Base-by-base conservation (phyloP, 345 rosid species). In the Kandelia obovata region DNA sequence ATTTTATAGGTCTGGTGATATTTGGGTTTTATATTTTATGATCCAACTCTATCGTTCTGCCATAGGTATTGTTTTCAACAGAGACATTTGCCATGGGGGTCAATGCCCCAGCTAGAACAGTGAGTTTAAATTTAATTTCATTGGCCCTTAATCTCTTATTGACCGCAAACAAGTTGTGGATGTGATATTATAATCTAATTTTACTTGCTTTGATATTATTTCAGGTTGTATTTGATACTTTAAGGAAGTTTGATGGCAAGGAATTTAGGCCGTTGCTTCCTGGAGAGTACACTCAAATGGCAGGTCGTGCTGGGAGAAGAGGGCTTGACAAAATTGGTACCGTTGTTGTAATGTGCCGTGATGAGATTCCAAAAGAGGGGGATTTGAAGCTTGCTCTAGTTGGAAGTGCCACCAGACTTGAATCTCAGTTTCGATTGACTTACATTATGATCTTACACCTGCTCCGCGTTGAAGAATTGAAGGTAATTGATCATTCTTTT, bases 51-150 rank as follows among this genome's bases (percentile, higher is more conserved):
- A 26, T 77, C 52, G 71, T 85, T 69, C 68, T 72, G 61, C 63
- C 77, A 37, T 73, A 94, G 99, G 90, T 94, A 58, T 78, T 94
- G 71, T 94, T 94, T 83, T 92, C 99, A 71, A 94, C 99, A 1
- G 99, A 94, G 85, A 94, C 97, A 77, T 94, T 94, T 81, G 97
- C 99, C 30, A 94, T 94, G 99, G 99, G 99, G 66, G 99, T 94
- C 55, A 94, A 94, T 75, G 99, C 99, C 76, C 99, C 99, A 4
- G 99, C 99, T 27, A 87, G 99, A 84, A 94, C 97, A 75, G 99
- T 89, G 72, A 84, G 95, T 79, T 59, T 35, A 69, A 46, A 69
- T 59, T 69, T 68, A 6, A 20, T 55, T 32, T 34, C 26, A 4
- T 32, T 17, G 4, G 49, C 28, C 11, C 28, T 23, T 15, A 21